These are phyloP conservation scores for Oryza glumipatula DNA, from an alignment of 176 grass and related monocot species.

Conservation along the genomic window DNA sequence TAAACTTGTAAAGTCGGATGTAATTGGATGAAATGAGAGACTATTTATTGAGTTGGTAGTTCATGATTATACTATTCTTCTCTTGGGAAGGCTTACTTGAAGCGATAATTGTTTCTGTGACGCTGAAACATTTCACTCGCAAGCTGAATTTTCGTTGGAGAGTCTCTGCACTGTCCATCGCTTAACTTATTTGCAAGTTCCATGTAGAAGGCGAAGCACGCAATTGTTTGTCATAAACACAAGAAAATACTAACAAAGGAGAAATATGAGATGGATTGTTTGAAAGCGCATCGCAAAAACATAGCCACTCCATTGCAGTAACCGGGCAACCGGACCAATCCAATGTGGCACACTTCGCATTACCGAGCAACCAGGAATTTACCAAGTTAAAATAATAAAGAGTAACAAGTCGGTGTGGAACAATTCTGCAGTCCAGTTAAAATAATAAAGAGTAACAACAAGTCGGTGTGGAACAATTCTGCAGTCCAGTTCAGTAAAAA, in stretches of 20 bases:
- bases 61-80: not conserved
- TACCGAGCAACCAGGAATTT: not conserved
- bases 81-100: too few relatives aligned
- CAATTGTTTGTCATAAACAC: not conserved
- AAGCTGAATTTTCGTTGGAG: not conserved
- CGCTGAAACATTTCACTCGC: not conserved
- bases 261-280: not conserved
- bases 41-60: not conserved
- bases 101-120: not conserved
- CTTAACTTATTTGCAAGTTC: not conserved
- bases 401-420: not conserved
- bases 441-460: not conserved
- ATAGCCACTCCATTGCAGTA: too few relatives aligned
- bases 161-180: not conserved
- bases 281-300: not conserved
- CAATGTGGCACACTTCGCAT: not conserved
- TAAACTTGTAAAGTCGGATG: conserved; percentile 7
- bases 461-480: conserved; percentile 12
- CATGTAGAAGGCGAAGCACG: not conserved
- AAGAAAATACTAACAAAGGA: not conserved
- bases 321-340: not conserved
- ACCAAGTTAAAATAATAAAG: not conserved
- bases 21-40: not conserved
- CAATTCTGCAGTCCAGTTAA: conserved; percentile 18
- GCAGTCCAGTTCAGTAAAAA: conserved; percentile 12